phyloP scores from a whole-genome alignment of 345 rosid genomes.

The Gossypium thurberi region DNA sequence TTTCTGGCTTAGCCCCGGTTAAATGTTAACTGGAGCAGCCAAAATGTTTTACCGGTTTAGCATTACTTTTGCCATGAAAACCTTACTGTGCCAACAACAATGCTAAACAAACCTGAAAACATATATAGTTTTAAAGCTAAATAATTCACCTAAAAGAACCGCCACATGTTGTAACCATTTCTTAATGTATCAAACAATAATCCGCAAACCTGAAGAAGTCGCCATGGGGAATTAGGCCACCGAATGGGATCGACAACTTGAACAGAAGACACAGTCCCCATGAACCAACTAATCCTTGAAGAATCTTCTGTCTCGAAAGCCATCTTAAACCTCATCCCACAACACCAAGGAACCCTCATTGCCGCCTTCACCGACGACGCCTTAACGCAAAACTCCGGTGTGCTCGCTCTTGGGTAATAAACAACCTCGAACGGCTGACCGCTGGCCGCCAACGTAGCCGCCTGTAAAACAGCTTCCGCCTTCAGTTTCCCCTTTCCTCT shows the following conservation, averaged over 20 bases:
- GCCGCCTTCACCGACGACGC: constrained; percentile 56
- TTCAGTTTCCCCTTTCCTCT: constrained; percentile 40
- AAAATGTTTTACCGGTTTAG: background rate
- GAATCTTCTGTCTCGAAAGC: constrained; percentile 92
- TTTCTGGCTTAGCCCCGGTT: too few relatives aligned
- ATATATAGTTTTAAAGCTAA: background rate
- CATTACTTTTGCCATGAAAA: background rate
- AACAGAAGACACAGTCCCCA: constrained; percentile 87
- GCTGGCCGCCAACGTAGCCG: constrained; percentile 52
- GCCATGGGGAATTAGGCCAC: constrained; percentile 95
- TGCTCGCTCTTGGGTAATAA: constrained; percentile 73
- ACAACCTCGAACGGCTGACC: constrained; percentile 75
- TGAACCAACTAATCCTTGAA: constrained; percentile 89
- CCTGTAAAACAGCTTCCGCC: constrained; percentile 66
- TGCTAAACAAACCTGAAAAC: background rate
- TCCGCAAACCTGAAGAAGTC: constrained; percentile 73
- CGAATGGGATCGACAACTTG: constrained; percentile 75
- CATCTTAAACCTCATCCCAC: constrained; percentile 98
- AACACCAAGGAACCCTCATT: constrained; percentile 72
- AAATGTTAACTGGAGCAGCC: too few relatives aligned
- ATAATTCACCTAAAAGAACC: background rate
- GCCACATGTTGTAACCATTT: too few relatives aligned
- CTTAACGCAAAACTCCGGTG: constrained; percentile 79
- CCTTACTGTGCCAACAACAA: too few relatives aligned
- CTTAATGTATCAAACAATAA: too few relatives aligned